A percentile compares a stretch with the other conserved stretches of the same genome.
Evolutionary conservation across 2,329 filamentous ascomycete species (phyloP).

Genomic region (Pseudogymnoascus sp.): DNA sequence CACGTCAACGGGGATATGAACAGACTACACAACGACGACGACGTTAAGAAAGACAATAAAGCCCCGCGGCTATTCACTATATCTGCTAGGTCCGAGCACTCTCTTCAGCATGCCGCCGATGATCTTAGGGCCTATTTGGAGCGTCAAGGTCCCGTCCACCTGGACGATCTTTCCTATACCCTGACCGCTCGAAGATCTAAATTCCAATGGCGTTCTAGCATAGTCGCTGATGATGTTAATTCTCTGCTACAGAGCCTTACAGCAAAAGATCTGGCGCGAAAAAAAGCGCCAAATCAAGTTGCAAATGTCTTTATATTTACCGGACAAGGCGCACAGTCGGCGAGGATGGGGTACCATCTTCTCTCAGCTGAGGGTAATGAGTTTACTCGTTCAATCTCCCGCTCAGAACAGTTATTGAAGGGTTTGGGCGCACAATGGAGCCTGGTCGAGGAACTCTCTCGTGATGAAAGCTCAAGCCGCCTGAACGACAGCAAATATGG

Average conservation of each 20-base stretch:
- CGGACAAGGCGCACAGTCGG: constrained; percentile 23
- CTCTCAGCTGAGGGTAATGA: constrained; percentile 8
- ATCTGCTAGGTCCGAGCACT: neutral
- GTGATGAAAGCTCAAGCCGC: constrained; percentile 27
- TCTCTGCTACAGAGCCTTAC: neutral
- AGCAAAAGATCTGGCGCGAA: neutral
- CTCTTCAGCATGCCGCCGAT: neutral
- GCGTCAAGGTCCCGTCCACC: neutral
- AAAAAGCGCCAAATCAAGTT: neutral
- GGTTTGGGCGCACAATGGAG: neutral
- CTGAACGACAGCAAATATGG: constrained; percentile 36
- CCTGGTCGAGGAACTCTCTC: neutral
- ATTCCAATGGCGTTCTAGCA: neutral
- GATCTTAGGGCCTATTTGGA: neutral
- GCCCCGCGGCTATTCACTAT: neutral
- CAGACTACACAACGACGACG: neutral
- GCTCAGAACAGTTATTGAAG: neutral
- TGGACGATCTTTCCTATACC: neutral
- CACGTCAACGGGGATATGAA: neutral
- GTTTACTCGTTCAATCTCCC: neutral
- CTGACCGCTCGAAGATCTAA: neutral
- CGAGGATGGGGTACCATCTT: constrained; percentile 17
- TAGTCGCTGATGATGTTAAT: neutral
- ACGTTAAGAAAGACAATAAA: neutral
- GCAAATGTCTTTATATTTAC: constrained; percentile 16